Base-by-base conservation (phyloP, 2,329 filamentous ascomycete genomes). In the Alternaria ventricosa region DNA sequence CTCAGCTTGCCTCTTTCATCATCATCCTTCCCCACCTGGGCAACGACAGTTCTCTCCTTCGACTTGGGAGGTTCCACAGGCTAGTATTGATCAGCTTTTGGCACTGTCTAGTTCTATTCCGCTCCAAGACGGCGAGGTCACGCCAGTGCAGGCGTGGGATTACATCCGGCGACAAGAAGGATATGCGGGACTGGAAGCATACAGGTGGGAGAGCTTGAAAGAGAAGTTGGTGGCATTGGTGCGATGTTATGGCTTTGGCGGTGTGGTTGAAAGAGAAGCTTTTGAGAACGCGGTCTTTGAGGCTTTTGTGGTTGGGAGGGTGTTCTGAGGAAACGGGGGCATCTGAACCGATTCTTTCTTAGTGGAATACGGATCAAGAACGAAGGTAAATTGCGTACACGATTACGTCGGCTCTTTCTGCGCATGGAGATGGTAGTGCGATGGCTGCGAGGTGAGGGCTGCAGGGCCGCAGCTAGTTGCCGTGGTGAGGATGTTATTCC, bases 71-170 rank as follows among this genome's bases (percentile, higher is more conserved):
- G 60, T 69, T 1, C 60, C 72, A 11, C 30, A 65, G 15, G 33
- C 65, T 1, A 69, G 69, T 18, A 68, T 75, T 3, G 63, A 74
- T 12, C 64, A 61, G 15, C 66, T 77, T 1, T 59, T 75, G 7
- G 49, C 61, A 20, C 61, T 75, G 1, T 71, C 73, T 4, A 25
- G n/a, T 6, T 66, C 45, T 36, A 69, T 69, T 45, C 71, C 58
- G 30, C 68, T 71, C 5, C 57, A 63, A 7, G 71, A 73, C 13
- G 55, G 55, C 13, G 76, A 80, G 33, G 55, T 80, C 3, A 81
- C 79, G 2, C 79, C 79, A 0, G 73, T 81, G 1, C 79, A 81
- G 57, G 78, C 75, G 8, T 81, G 79, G 79, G 71, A 78, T 49
- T 63, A 67, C n/a, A 71, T 81, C 9, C 68, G 70, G 12, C 49